Evolutionary conservation across 805 yeast genomes (phyloP).

Genomic region (Nakazawaea ishiwadae): DNA sequence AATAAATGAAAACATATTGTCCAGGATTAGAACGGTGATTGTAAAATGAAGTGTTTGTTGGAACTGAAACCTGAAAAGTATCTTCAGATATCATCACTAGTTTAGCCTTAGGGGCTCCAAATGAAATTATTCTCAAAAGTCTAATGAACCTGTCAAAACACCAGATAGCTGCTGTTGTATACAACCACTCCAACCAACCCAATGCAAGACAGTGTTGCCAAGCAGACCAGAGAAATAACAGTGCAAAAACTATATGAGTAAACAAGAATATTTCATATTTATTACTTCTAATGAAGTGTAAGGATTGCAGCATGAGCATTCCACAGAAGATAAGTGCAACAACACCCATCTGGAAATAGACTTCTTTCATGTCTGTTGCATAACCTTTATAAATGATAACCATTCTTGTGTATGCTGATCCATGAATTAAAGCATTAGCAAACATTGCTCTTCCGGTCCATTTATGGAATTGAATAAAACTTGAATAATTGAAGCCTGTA

Average conservation of each 20-base stretch:
- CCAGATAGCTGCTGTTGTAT: slow-evolving; percentile 43
- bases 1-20: slow-evolving; percentile 51
- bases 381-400: slow-evolving; percentile 13
- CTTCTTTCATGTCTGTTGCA: neutral
- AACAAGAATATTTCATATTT: slow-evolving; percentile 58
- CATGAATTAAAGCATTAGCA: slow-evolving; percentile 35
- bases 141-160: slow-evolving; percentile 46
- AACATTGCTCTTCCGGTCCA: slow-evolving; percentile 54
- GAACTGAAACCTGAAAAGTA: slow-evolving; percentile 39
- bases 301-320: slow-evolving; percentile 42
- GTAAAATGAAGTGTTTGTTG: slow-evolving; percentile 28
- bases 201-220: slow-evolving; percentile 50
- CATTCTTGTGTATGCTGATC: slow-evolving; percentile 26
- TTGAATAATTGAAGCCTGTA: slow-evolving; percentile 38
- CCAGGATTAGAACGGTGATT: slow-evolving; percentile 46
- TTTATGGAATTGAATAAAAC: slow-evolving; percentile 55
- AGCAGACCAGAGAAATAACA: slow-evolving; percentile 45
- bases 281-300: slow-evolving; percentile 44
- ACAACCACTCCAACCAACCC: slow-evolving; percentile 30
- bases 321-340: slow-evolving; percentile 36
- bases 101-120: slow-evolving; percentile 21
- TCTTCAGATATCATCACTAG: slow-evolving; percentile 20
- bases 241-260: slow-evolving; percentile 52
- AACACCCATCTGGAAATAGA: slow-evolving; percentile 24
- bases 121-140: slow-evolving; percentile 23